Base-by-base conservation (phyloP, 202 grass and related monocot species). In the Eragrostis tef region DNA sequence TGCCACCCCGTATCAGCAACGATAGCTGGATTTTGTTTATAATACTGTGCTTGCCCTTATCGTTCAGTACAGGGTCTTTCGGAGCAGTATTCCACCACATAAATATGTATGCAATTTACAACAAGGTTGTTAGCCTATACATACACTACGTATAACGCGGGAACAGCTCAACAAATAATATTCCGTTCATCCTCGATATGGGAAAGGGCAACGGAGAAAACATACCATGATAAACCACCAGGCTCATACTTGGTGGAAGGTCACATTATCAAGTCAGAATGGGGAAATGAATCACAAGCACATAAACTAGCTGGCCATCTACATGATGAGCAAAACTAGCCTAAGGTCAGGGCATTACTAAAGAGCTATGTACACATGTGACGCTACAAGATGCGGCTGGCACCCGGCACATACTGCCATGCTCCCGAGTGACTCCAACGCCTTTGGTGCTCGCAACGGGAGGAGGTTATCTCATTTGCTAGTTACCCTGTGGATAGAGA, bases 311-410 rank as follows among this genome's bases (percentile, higher is more conserved):
- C 76, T 12, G 67, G 22, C 39, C 58, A 79, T 77, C 66, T 78
- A 75, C 51, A 73, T 83, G 74, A 78, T 65, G 85, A 78, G 66
- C 79, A 78, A 78, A 78, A 34, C 59, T 67, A 73, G 60, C 80
- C 73, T 73, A 83, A 71, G n/a, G 80, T 79, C 73, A 78, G 66
- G 45, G 19, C 45, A 56, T 48, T 50, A 87, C 58, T 71, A 73
- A 78, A 11, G 48, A 66, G 64, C 25, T 70, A 83, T 78, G 57
- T 58, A 81, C 71, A 85, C 8, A 31, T 36, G 42, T 20, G 25
- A 41, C 29, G 63, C 49, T 67, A 80, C 41, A 80, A 27, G 41
- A 86, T 45, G 7, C 11, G 9, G 31, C 16, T 77, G 56, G 46
- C 67, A 59, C n/a, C 17, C 26, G 20, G 46, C 25, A 58, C n/a